Evolutionary conservation across 805 yeast genomes (phyloP).

Genomic region (Saccharomycopsis fermentans): DNA sequence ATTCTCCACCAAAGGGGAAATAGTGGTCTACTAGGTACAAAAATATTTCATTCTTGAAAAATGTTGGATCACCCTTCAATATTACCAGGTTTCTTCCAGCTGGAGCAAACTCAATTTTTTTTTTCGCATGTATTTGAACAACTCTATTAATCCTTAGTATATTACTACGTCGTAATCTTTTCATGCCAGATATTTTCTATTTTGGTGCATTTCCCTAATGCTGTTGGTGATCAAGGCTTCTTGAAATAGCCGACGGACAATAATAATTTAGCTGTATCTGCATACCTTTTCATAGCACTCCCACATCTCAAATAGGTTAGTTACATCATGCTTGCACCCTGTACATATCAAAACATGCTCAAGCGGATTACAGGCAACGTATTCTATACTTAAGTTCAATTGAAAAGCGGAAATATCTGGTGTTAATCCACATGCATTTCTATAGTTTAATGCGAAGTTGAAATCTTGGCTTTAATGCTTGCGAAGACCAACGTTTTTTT

Average conservation of each 20-base stretch:
- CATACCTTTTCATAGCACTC: background rate
- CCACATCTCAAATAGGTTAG: background rate
- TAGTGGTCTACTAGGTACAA: background rate
- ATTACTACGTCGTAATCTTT: background rate
- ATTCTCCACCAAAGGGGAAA: too few species aligned
- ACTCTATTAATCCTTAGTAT: background rate
- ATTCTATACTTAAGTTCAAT: background rate
- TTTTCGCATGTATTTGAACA: background rate
- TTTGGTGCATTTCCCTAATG: background rate
- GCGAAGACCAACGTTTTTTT: background rate
- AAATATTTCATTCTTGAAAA: background rate
- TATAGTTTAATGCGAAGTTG: background rate
- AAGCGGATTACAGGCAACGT: background rate
- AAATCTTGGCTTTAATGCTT: background rate
- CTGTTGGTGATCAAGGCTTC: constrained; percentile 6
- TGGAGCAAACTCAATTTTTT: too few species aligned
- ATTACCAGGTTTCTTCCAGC: background rate
- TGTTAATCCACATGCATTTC: background rate
- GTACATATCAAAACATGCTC: background rate
- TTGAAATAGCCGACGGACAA: background rate
- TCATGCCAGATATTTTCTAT: background rate
- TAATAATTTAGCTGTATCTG: background rate
- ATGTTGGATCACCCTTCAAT: background rate
- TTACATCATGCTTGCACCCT: background rate
- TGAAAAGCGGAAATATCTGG: background rate